These are phyloP conservation scores for Calonectria leucothoes DNA, from an alignment of 2,329 filamentous ascomycete species.

Conservation along the genomic window DNA sequence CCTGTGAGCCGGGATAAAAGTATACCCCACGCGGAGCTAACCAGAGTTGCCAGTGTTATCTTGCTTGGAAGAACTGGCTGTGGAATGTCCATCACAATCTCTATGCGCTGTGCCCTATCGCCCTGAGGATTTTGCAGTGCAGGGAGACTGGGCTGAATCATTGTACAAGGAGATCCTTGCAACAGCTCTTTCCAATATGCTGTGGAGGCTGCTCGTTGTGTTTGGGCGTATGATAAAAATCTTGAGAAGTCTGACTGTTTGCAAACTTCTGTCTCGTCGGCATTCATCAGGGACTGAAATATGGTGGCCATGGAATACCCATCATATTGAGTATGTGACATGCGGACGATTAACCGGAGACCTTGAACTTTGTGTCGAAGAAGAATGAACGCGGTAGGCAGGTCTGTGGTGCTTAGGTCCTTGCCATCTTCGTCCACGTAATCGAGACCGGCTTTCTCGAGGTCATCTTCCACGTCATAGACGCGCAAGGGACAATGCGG, in stretches of 20 bases:
- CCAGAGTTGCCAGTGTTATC: slow-evolving; percentile 24
- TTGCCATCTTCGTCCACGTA: slow-evolving; percentile 20
- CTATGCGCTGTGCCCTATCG: slow-evolving; percentile 14
- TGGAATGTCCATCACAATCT: slow-evolving; percentile 21
- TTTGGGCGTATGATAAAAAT: slow-evolving; percentile 13
- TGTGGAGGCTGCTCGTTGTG: neutral
- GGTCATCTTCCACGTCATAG: slow-evolving; percentile 19
- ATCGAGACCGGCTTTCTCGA: slow-evolving; percentile 19
- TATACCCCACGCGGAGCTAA: slow-evolving; percentile 45
- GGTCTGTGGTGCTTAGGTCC: neutral
- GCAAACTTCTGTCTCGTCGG: neutral
- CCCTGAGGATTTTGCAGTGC: slow-evolving; percentile 45
- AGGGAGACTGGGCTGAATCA: slow-evolving; percentile 21
- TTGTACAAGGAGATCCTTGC: slow-evolving; percentile 45
- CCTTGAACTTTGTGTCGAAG: slow-evolving; percentile 30
- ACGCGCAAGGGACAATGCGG: slow-evolving; percentile 13
- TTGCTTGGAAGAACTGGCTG: neutral
- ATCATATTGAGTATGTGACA: slow-evolving; percentile 63
- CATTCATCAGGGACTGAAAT: slow-evolving; percentile 35
- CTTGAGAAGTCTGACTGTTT: slow-evolving; percentile 34
- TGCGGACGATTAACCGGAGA: slow-evolving; percentile 32
- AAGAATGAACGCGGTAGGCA: slow-evolving; percentile 30
- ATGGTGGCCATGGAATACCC: slow-evolving; percentile 56
- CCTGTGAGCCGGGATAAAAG: slow-evolving; percentile 29
- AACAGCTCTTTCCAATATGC: slow-evolving; percentile 59